These are phyloP conservation scores for Phoma sp. DNA, from an alignment of 2,329 filamentous ascomycete species.

Conservation along the genomic window DNA sequence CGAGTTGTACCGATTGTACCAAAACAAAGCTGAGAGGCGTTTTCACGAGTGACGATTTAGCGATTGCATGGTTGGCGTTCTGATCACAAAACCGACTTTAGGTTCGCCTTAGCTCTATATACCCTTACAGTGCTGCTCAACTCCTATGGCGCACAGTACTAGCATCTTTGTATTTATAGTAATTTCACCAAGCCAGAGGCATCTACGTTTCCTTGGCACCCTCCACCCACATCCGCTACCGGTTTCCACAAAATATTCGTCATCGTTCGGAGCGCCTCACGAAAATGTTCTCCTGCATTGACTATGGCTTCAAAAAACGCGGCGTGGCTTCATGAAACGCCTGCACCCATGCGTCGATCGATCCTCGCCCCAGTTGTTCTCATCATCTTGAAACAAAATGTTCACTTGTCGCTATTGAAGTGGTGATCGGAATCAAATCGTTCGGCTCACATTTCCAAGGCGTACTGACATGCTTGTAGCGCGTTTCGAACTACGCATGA, in stretches of 20 bases:
- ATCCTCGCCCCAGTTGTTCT: slow-evolving; percentile 6
- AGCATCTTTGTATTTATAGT: slow-evolving; percentile 6
- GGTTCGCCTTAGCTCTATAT: slow-evolving; percentile 16
- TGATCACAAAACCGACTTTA: not conserved
- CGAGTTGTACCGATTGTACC: slow-evolving; percentile 2
- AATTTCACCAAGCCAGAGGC: slow-evolving; percentile 6
- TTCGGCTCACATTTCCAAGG: not conserved
- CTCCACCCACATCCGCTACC: not conserved
- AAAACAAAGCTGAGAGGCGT: slow-evolving; percentile 12
- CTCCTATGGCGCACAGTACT: not conserved
- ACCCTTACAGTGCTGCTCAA: slow-evolving; percentile 7
- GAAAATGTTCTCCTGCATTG: not conserved
- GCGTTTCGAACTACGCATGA: slow-evolving; percentile 8
- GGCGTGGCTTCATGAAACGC: not conserved
- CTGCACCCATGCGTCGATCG: slow-evolving; percentile 10
- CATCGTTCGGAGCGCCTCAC: not conserved
- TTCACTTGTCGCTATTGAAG: not conserved
- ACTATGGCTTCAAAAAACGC: not conserved
- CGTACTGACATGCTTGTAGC: slow-evolving; percentile 7
- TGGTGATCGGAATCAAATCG: slow-evolving; percentile 4
- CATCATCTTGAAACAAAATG: slow-evolving; percentile 4
- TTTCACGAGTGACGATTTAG: slow-evolving; percentile 18
- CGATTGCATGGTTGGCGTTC: slow-evolving; percentile 18
- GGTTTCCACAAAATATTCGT: not conserved
- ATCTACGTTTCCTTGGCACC: not conserved